Percentiles rank a stretch among this genome's conserved stretches.
phyloP scores from a whole-genome alignment of 345 rosid genomes.

The Eucalyptus melliodora region DNA sequence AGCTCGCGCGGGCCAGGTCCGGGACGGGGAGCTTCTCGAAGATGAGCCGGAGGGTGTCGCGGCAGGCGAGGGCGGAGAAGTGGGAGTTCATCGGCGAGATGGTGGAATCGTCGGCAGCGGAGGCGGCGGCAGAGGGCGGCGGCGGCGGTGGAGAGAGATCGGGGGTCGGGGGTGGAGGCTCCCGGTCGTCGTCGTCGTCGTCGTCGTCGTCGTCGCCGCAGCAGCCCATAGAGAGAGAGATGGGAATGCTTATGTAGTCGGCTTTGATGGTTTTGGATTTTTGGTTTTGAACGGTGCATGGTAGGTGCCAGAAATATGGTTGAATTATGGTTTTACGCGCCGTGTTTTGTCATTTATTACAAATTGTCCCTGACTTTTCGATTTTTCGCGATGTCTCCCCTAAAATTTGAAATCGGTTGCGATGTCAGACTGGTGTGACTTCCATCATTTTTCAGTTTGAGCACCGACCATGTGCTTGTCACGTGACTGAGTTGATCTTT shows the following conservation, averaged over 20 bases:
- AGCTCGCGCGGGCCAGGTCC: slow-evolving; percentile 73
- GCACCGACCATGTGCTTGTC: too few relatives aligned
- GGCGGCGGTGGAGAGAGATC: not conserved
- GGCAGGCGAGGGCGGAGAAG: slow-evolving; percentile 40
- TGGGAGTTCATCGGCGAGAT: slow-evolving; percentile 48
- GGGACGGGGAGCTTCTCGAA: slow-evolving; percentile 39
- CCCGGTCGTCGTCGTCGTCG: slow-evolving; percentile 17
- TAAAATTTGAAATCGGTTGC: too few relatives aligned
- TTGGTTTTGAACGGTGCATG: not conserved
- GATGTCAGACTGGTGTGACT: too few relatives aligned
- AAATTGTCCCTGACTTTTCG: too few relatives aligned
- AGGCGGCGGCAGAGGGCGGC: not conserved
- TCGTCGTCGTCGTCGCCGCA: slow-evolving; percentile 28
- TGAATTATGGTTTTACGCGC: too few relatives aligned
- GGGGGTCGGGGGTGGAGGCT: not conserved
- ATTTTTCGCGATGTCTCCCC: too few relatives aligned
- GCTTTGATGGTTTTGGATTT: not conserved
- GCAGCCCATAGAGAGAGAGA: slow-evolving; percentile 20
- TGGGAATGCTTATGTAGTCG: not conserved
- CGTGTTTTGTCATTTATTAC: too few relatives aligned
- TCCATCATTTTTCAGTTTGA: too few relatives aligned
- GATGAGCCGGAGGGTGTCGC: slow-evolving; percentile 55
- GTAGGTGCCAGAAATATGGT: not conserved
- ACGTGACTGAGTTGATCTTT: too few relatives aligned
- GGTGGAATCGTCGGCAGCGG: not conserved